Base-by-base conservation (phyloP, 2,329 filamentous ascomycete species). In the Dichotomopilus funicola region DNA sequence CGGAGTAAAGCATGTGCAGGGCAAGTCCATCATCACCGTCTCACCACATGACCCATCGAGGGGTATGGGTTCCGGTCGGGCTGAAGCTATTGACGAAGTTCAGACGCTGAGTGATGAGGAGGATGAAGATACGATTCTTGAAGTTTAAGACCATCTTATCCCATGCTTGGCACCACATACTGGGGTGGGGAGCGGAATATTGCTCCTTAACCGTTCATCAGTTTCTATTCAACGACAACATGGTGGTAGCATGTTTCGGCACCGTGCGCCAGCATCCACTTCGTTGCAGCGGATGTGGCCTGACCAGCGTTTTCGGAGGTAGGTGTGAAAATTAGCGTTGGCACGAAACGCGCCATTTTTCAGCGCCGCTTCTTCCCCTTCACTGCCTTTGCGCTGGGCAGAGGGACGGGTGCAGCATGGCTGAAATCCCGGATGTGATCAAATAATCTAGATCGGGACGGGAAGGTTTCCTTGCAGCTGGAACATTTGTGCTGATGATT, bases 21-120 rank as follows among this genome's bases (percentile, higher is more conserved):
- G 89, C 27, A 96, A 95, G 70, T 78, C 85, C 6, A 89, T 99
- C 51, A 87, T 97, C 49, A 89, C 92, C 63, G 83, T 97, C 34
- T 84, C 89, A 34, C 86, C 90, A 53, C 77, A 77, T 49, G 86
- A 91, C 63, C 82, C 84, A 0, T 73, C 80, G 3, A 73, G 79
- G 55, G 78, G 79, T 2, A 71, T 76, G 49, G 73, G 72, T 8
- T 65, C 70, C 33, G 89, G 87, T 62, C 77, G 89, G 53, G 81
- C 83, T 37, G 84, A 81, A 38, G 90, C 90, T 0, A 82, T 97
- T 53, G 90, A 96, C 61, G 91, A 96, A 66, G 92, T 99, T 3
- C 89, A 96, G 69, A 86, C 83, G 2, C 79, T 96, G 66, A 94
- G 95, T 66, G 89, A 94, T 64, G 82, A 85, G 47, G 89, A 94